Evolutionary conservation across 2,329 filamentous ascomycete genomes (phyloP), one percentile per base, ranked within the genome.

Genomic region (Pseudogymnoascus sp.): DNA sequence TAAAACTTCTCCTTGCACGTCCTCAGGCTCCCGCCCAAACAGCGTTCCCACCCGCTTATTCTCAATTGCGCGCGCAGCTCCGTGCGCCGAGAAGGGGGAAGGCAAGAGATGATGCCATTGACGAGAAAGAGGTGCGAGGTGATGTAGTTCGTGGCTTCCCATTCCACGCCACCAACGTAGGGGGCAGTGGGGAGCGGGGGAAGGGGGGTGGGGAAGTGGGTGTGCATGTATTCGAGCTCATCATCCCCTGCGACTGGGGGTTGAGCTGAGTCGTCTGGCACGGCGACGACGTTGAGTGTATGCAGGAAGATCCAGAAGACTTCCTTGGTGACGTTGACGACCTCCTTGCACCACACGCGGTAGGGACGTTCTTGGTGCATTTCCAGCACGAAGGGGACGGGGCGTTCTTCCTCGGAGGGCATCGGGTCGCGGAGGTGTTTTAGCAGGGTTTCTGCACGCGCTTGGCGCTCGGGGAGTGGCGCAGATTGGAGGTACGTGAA

Each of bases 221-320:
- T 81, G 59, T 80, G 72, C 80, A 87, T 89, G 79, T 84, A 90
- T 59, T 80, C 80, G 67, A 83, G 82, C 4, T 73, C 72, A 23
- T 71, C 67, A 56, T 75, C 70, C 33, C 61, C 65, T n/a, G 67
- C 35, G 35, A 61, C 59, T 21, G 2, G n/a, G 18, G 40, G 35
- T n/a, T 37, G 37, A 10, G 40, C 5, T 11, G 60, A 35, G 14
- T 62, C 61, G 5, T 53, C 62, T 1, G 87, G 84, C 35, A 90
- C 75, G 21, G 91, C 82, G 38, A 97, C 83, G 53, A 97, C 87
- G 70, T 97, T 97, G 64, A 96, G 80, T 69, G 96, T 90, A 75
- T 97, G 93, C 62, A 97, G 81, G 77, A 97, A 99, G 73, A 97
- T 97, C 93, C 93, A 99, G 74, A 99, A 99, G 28, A 97, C 93